A percentile compares a stretch with the other conserved stretches of the same genome.
phyloP scores from a whole-genome alignment of 1,284 basidiomycete species.

The Neolentinus lepideus region DNA sequence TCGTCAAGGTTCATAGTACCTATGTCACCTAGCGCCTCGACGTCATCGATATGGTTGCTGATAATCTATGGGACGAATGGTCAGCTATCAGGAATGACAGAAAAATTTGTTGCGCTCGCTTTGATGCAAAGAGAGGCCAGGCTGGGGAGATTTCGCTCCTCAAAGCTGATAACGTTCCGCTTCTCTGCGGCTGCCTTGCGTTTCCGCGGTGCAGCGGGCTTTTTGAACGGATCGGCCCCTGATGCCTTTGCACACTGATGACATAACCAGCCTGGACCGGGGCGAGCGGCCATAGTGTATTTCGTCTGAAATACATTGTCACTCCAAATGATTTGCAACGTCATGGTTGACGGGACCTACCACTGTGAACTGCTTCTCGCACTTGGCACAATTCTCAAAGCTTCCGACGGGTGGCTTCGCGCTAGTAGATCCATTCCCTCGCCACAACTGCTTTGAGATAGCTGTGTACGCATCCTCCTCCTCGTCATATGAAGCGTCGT shows the following conservation, averaged over 20 bases:
- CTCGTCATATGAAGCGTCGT: constrained; percentile 36
- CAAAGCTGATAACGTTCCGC: constrained; percentile 59
- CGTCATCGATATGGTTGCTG: constrained; percentile 81
- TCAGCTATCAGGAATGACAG: background rate
- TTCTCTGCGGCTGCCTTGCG: constrained; percentile 56
- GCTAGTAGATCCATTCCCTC: constrained; percentile 23
- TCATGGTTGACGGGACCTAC: constrained; percentile 39
- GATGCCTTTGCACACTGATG: constrained; percentile 71
- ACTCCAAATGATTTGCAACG: no score
- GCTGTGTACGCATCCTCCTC: constrained; percentile 48
- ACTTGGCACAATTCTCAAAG: constrained; percentile 79
- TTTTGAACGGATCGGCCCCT: constrained; percentile 81
- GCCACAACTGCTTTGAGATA: constrained; percentile 47
- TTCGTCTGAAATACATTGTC: constrained; percentile 74
- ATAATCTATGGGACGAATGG: constrained; percentile 61
- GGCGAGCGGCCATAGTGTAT: constrained; percentile 71
- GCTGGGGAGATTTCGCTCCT: constrained; percentile 61
- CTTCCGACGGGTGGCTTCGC: constrained; percentile 70
- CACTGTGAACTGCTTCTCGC: constrained; percentile 83
- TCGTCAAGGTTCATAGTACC: constrained; percentile 76
- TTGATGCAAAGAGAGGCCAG: constrained; percentile 77
- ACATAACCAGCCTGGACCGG: constrained; percentile 72
- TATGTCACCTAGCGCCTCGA: constrained; percentile 87
- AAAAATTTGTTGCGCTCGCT: constrained; percentile 27
- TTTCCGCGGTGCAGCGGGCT: constrained; percentile 51